A percentile compares a stretch with the other conserved stretches of the same genome.
These are phyloP conservation scores for Globisporangium recalcitrans DNA, from an alignment of 352 stramenopile species.

Conservation along the genomic window DNA sequence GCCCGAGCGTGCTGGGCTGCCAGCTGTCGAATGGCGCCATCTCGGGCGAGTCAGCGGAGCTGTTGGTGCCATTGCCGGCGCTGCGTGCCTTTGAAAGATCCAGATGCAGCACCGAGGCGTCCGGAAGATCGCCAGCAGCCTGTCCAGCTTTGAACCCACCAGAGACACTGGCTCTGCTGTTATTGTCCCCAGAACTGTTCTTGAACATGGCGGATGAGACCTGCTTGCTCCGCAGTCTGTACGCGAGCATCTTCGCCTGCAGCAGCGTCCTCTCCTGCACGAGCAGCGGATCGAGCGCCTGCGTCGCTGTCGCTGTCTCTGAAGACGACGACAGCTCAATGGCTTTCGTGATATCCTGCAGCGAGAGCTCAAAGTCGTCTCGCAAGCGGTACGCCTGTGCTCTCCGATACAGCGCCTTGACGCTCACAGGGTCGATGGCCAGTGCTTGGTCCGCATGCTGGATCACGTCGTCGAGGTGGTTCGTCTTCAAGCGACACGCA, in stretches of 20 bases:
- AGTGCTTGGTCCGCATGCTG: conserved; percentile 58
- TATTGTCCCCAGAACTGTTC: conserved; percentile 6
- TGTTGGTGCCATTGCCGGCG: not conserved
- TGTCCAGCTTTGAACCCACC: conserved; percentile 3
- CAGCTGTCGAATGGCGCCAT: conserved; percentile 34
- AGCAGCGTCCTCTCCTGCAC: conserved; percentile 56
- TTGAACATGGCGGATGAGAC: conserved; percentile 74
- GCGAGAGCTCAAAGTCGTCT: conserved; percentile 63
- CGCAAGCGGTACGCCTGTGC: conserved; percentile 58
- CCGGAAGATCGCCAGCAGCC: conserved; percentile 6
- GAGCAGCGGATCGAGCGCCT: conserved; percentile 31
- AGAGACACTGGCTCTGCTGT: not conserved
- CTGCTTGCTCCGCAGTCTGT: conserved; percentile 59
- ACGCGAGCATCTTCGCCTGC: conserved; percentile 63
- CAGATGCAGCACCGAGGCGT: conserved; percentile 26
- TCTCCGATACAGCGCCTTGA: conserved; percentile 68
- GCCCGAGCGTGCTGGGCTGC: conserved; percentile 34
- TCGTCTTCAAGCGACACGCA: conserved; percentile 66
- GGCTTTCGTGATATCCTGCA: conserved; percentile 40
- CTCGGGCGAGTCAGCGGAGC: conserved; percentile 7
- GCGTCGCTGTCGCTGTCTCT: conserved; percentile 1
- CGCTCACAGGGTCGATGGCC: conserved; percentile 39
- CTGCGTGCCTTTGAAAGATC: conserved; percentile 21
- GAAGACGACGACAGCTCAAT: conserved; percentile 15
- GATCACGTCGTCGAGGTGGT: conserved; percentile 67